Base-by-base conservation (phyloP, 1,284 basidiomycete genomes). In the Irpex lacteus region DNA sequence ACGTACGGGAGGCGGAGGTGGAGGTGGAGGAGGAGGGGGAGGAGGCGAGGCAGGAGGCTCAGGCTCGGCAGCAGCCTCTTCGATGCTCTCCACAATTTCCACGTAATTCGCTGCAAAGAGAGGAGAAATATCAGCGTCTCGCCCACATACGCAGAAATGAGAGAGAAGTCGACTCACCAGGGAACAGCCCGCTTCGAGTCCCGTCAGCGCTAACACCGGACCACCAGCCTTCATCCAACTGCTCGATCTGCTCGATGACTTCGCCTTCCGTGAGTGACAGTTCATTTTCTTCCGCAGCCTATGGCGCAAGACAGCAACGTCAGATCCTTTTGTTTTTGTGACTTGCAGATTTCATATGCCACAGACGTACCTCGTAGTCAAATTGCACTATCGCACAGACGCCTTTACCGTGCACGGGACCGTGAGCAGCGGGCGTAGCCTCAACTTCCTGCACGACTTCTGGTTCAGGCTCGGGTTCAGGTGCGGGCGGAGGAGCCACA, bases 171-270 rank as follows among this genome's bases (percentile, higher is more conserved):
- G 34, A 76, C 81, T 56, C 71, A 91, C 90, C 83, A 75, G 93
- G 88, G 83, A 94, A 94, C 56, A 92, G 73, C 2, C 95, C 94
- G 5, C 77, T 78, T 78, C 85, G 82, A 6, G 82, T 77, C 11
- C 92, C 92, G 36, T 79, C 80, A 47, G 81, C 76, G 40, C 88
- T 87, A 53, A 87, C 80, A 36, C 93, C 95, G 66, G 81, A 85
- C 94, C 94, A 96, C 95, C 89, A 91, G 11, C 87, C 91, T 69
- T 94, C 91, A 71, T 91, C 92, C n/a, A 94, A 74, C 76, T 92
- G 85, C 74, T 95, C 92, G 56, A 96, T 88, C 68, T 92, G 84
- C 61, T 90, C 86, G 62, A 97, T 87, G 47, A 89, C 76, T 72
- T 96, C 92, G 59, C 94, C 95, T 74, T 96, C 94, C 2, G 80